Evolutionary conservation across 2,329 filamentous ascomycete genomes (phyloP), one percentile per base, ranked within the genome.

Genomic region (Nemania bipapillata): DNA sequence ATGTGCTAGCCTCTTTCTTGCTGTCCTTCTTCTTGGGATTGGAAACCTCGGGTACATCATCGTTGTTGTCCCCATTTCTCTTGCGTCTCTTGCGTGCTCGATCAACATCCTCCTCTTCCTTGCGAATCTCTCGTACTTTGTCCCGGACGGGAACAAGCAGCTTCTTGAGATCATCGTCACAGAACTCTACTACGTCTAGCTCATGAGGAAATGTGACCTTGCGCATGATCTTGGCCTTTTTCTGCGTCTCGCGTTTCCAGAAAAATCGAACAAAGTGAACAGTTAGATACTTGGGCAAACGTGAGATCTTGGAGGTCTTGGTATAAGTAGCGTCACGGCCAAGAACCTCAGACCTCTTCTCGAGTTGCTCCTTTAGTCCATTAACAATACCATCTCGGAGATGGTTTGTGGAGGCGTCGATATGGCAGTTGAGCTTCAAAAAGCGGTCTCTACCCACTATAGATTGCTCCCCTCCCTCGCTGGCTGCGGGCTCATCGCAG

Each of bases 171-270:
- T 96, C 91, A 28, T 98, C 94, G 12, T 94, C 95, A 81, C 96
- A 99, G 81, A 97, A 97, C 79, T 99, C 96, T 24, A 97, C 90
- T 45, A 93, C 89, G 77, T 99, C 96, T 37, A 99, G 85, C 81
- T 99, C 96, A 58, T 92, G 90, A 6, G 95, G 95, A 79, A 99
- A 99, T 0, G 93, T 95, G 65, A 99, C 96, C 83, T 98, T 99
- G 79, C 94, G 92, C 92, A 99, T 95, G 75, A 99, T 99, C 86
- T 99, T 99, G 73, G 95, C 94, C 86, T 99, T 99, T 85, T 98
- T 98, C 81, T 96, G 91, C 3, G 93, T 94, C 74, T 97, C 93
- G 54, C 91, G 90, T 78, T 97, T 95, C 96, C 96, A 99, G 84
- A 95, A 97, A 83, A 99, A 99, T 72, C 96, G 93, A 65, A 99